Evolutionary conservation across 257 asterid genomes (phyloP), one percentile per base, ranked within the genome.

Genomic region (Agastache rugosa): DNA sequence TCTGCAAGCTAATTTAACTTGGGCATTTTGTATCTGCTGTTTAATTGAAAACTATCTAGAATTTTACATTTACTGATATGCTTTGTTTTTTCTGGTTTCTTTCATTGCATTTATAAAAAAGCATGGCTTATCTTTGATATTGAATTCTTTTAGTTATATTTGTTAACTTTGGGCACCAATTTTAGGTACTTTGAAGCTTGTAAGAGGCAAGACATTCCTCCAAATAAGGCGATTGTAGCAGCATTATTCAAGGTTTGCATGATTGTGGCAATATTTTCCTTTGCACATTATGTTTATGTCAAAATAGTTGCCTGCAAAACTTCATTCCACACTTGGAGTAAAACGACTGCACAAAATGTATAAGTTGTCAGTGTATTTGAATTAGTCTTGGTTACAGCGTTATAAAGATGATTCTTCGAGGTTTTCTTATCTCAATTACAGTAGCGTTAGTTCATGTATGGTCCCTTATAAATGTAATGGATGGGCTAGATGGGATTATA

Each of bases 151-250:
- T 50, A 47, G 42, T 64, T 71, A 4, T 45, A 44, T 12, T n/a
- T 55, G 4, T 73, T 73, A 70, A 72, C 42, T 17, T 63, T 58
- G 73, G 75, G 60, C 54, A 61, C 58, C 48, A 64, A 63, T 80
- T 84, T 75, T 85, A 93, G 98, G 91, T 91, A 91, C 84, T 71
- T 77, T 59, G 81, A 77, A 76, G 88, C 84, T 74, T 89, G 96
- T 85, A 76, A 78, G 85, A 66, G 83, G 75, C 85, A 85, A 55
- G 93, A 82, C n/a, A 72, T 86, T 64, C 51, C 16, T 17, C 93
- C 96, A 22, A 87, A 87, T 73, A 82, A 83, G 83, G 78, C 80
- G 25, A 58, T 93, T 69, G 74, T 87, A 73, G 89, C 83, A 61
- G 87, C 96, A 65, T 56, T 93, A 76, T 81, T 81, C 85, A 88